Evolutionary conservation across 179 eudicot species (phyloP).

Genomic region (Patellifolia procumbens): DNA sequence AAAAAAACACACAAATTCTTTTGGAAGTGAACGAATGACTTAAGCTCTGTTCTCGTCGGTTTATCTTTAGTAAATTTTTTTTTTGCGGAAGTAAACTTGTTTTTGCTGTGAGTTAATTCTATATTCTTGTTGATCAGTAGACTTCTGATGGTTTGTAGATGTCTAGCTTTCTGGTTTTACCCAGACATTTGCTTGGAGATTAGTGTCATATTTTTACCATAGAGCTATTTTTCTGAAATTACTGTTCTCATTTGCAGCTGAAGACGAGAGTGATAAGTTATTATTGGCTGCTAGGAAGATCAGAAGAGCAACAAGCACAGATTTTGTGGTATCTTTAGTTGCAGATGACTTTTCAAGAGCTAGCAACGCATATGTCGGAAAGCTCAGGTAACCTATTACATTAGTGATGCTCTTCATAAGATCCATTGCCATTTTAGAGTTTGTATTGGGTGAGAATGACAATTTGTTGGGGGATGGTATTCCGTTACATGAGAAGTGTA

Average conservation of each 20-base stretch:
- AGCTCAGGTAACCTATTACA: constrained; percentile 58
- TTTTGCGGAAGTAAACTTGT: no score
- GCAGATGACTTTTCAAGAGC: constrained; percentile 85
- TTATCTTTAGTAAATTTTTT: no score
- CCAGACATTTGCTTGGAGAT: not conserved
- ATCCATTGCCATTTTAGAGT: no score
- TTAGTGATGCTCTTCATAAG: no score
- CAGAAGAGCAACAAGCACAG: constrained; percentile 74
- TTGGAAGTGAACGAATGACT: no score
- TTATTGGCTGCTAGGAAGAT: constrained; percentile 76
- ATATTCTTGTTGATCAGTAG: not conserved
- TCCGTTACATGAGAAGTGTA: no score
- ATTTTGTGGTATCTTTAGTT: constrained; percentile 72
- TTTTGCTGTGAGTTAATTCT: no score
- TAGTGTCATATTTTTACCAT: not conserved
- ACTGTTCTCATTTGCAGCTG: constrained; percentile 52
- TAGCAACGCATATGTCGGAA: constrained; percentile 79
- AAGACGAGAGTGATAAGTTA: constrained; percentile 70
- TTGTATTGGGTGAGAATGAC: no score
- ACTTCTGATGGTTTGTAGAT: no score
- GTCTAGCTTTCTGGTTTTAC: not conserved
- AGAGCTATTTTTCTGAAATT: not conserved
- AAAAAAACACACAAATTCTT: not conserved
- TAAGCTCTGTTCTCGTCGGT: no score
- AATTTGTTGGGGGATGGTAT: no score